Conservation (phyloP, 441 rosid genomes). For the Pelargonium myrrhifolium region DNA sequence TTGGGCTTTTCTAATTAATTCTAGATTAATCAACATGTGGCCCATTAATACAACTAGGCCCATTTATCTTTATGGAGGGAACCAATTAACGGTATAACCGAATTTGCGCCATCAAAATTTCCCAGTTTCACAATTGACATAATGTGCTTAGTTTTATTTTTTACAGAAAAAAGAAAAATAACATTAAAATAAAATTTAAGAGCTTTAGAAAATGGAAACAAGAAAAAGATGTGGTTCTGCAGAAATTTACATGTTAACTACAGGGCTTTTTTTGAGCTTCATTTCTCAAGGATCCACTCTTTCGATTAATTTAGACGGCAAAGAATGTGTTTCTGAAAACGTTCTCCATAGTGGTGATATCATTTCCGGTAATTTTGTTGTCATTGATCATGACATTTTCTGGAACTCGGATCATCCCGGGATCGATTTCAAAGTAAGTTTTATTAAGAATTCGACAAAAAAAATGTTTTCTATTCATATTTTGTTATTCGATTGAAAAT, state of each 20-base stretch:
- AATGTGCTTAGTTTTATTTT: neutral
- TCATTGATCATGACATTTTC: constrained; percentile 91
- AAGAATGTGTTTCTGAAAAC: constrained; percentile 87
- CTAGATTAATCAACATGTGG: neutral
- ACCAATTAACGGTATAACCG: neutral
- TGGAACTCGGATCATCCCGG: constrained; percentile 96
- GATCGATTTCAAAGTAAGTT: constrained; percentile 67
- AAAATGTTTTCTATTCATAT: neutral
- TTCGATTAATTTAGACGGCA: constrained; percentile 76
- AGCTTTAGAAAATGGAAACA: neutral
- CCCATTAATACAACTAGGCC: neutral
- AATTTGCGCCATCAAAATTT: neutral
- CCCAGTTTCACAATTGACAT: neutral
- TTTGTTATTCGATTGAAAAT: too few relatives aligned
- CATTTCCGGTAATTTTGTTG: constrained; percentile 86
- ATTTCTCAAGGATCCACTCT: constrained; percentile 42
- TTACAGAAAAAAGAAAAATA: neutral
- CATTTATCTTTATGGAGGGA: neutral
- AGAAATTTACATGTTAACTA: neutral
- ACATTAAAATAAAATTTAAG: neutral
- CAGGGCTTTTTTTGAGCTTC: neutral
- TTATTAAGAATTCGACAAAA: neutral
- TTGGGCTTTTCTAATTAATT: neutral
- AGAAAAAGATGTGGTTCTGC: neutral
- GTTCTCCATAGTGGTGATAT: constrained; percentile 81